A percentile compares a stretch with the other conserved stretches of the same genome.
Evolutionary conservation across 371 early-diverging fungal genomes (phyloP).

Genomic region (Entomophthora muscae): DNA sequence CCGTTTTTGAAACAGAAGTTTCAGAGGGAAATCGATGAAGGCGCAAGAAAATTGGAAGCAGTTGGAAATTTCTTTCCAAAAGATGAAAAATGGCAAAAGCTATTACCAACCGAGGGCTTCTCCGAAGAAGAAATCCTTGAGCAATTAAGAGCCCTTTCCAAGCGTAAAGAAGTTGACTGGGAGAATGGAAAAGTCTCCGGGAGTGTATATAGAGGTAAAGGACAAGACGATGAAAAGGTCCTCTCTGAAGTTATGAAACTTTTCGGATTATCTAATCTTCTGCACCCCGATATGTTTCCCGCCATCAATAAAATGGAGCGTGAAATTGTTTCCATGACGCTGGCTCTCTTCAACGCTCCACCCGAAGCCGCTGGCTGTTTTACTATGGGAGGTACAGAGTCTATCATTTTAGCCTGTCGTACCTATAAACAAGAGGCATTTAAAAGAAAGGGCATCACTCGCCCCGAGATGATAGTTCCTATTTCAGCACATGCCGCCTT

Average conservation of each 20-base stretch:
- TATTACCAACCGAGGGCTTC: background rate
- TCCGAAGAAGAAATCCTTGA: background rate
- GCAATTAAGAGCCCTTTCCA: background rate
- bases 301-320: constrained; percentile 91
- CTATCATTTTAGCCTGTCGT: constrained; percentile 84
- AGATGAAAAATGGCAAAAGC: background rate
- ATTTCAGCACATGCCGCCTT: constrained; percentile 88
- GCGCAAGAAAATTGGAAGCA: background rate
- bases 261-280: constrained; percentile 71
- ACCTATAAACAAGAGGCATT: constrained; percentile 66
- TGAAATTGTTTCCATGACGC: constrained; percentile 80
- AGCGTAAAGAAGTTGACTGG: background rate
- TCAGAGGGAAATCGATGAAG: background rate
- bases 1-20: background rate
- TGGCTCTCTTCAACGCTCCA: constrained; percentile 69
- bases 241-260: constrained; percentile 63
- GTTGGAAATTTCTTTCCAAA: background rate
- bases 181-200: background rate
- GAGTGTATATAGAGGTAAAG: background rate
- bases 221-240: background rate
- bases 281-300: constrained; percentile 92
- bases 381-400: constrained; percentile 91
- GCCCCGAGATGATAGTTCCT: constrained; percentile 87
- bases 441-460: constrained; percentile 48
- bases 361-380: constrained; percentile 55